Evolutionary conservation across 1,284 basidiomycete genomes (phyloP).

Genomic region (Malassezia brasiliensis): DNA sequence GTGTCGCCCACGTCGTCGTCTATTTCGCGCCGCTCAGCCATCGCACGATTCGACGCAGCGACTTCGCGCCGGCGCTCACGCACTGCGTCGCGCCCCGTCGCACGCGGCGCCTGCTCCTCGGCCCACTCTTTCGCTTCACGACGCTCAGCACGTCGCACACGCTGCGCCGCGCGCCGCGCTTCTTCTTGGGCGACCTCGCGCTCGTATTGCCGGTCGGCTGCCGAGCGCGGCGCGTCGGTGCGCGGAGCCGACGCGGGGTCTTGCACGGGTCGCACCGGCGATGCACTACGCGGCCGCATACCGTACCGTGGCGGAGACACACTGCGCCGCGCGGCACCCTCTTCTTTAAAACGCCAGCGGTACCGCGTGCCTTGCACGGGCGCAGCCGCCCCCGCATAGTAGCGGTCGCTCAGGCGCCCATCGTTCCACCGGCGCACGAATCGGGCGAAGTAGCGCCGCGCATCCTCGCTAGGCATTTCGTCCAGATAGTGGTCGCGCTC

Average conservation of each 20-base stretch:
- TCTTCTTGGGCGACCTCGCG: slow-evolving; percentile 2
- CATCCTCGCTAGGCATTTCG: slow-evolving; percentile 23
- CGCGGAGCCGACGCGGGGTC: no score
- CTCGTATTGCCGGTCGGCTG: slow-evolving; percentile 9
- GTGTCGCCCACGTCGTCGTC: slow-evolving; percentile 27
- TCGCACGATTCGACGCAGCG: slow-evolving; percentile 20
- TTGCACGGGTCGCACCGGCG: background rate
- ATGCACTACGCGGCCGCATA: background rate
- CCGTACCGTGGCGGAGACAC: no score
- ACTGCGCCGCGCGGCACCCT: no score
- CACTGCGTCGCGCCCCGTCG: slow-evolving; percentile 28
- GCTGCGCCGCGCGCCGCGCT: background rate
- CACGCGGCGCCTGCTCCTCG: slow-evolving; percentile 20
- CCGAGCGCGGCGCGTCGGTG: background rate
- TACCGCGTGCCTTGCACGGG: background rate
- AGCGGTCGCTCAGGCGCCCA: slow-evolving; percentile 10
- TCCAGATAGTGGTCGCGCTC: slow-evolving; percentile 23
- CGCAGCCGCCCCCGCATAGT: slow-evolving; percentile 4
- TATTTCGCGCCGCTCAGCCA: slow-evolving; percentile 19
- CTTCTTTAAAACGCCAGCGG: background rate
- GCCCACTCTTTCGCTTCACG: background rate
- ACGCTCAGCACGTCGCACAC: background rate
- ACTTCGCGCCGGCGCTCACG: slow-evolving; percentile 20
- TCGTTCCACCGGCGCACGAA: slow-evolving; percentile 28
- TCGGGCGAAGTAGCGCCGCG: slow-evolving; percentile 25